Base-by-base conservation (phyloP, 2,329 filamentous ascomycete species). In the Trichoderma sp. region DNA sequence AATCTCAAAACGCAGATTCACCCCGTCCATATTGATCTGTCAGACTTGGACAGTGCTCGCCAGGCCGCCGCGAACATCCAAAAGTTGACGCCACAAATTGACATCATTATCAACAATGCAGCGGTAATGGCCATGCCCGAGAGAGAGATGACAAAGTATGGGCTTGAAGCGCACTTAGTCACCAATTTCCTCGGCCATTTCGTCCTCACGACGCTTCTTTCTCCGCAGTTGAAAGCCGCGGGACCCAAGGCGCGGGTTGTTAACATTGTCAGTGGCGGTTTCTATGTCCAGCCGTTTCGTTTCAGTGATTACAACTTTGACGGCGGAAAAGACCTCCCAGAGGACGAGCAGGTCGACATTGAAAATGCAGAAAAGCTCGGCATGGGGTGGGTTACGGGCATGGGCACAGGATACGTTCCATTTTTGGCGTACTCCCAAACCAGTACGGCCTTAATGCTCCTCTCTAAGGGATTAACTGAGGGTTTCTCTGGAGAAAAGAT, bases 221-320 rank as follows among this genome's bases (percentile, higher is more conserved):
- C 38, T 56, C 31, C 73, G 12, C 53, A 63, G 21, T 33, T 63
- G 1, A 56, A 64, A 16, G 64, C 56, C n/a, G 65, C 50, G 9
- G 59, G 59, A 6, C 3, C 56, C 18, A 63, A 64, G 8, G 62
- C 65, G 41, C 65, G 73, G 5, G 56, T 75, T n/a, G 56, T 75
- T 14, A 75, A 75, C 31, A 50, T 69, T 38, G 65, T 69, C 18
- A 68, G 64, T 24, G 73, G 73, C 9, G 73, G 64, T 8, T 75
- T 68, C 24, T 35, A 68, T 3, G 41, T 75, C 1, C 65, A 69
- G 9, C 73, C 73, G n/a, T 68, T 75, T 27, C 65, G 73, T 8
- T 75, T 75, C 38, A 63, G 41, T 16, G 73, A 75, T 21, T 68
- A 63, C 12, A 69, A 75, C 27, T 75, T 68, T 68, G 73, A 75